Evolutionary conservation across 2,329 filamentous ascomycete species (phyloP).

Genomic region (Diatrype stigma): DNA sequence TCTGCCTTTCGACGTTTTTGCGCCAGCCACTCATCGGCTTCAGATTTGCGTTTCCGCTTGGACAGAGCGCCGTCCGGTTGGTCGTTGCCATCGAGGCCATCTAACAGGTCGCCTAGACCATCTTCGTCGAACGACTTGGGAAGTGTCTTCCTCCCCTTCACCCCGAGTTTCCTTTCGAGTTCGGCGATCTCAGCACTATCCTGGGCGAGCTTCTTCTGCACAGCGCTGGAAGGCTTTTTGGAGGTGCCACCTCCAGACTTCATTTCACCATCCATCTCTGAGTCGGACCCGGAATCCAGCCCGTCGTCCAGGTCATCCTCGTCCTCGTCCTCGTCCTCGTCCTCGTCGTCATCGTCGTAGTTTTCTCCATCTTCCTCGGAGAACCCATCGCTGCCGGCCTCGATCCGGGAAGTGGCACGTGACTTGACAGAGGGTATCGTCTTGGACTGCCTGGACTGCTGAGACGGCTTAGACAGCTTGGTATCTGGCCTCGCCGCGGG

Average conservation of each 20-base stretch:
- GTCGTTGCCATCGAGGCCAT: slow-evolving; percentile 56
- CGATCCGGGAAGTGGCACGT: slow-evolving; percentile 9
- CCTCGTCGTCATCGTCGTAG: slow-evolving; percentile 14
- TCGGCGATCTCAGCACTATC: slow-evolving; percentile 88
- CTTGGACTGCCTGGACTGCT: not conserved
- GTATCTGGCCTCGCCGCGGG: not conserved
- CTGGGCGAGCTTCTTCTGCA: slow-evolving; percentile 64
- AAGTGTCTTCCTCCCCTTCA: slow-evolving; percentile 70
- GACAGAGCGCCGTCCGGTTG: slow-evolving; percentile 47
- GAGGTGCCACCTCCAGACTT: slow-evolving; percentile 10
- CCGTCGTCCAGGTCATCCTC: slow-evolving; percentile 15
- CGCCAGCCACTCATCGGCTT: slow-evolving; percentile 58
- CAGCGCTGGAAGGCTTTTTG: slow-evolving; percentile 25
- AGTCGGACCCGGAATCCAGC: slow-evolving; percentile 27
- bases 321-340: slow-evolving; percentile 22
- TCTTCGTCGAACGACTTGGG: slow-evolving; percentile 75
- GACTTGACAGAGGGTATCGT: slow-evolving; percentile 7
- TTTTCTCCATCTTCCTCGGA: slow-evolving; percentile 10
- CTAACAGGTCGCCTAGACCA: slow-evolving; percentile 74
- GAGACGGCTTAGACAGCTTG: slow-evolving; percentile 1
- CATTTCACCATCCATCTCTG: slow-evolving; percentile 24
- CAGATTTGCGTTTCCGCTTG: slow-evolving; percentile 56
- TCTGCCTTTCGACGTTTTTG: slow-evolving; percentile 50
- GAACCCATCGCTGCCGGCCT: slow-evolving; percentile 8
- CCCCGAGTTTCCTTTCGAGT: slow-evolving; percentile 81